A percentile compares a stretch with the other conserved stretches of the same genome.
Evolutionary conservation across 2,329 filamentous ascomycete species (phyloP).

Genomic region (Microcyclospora pomicola): DNA sequence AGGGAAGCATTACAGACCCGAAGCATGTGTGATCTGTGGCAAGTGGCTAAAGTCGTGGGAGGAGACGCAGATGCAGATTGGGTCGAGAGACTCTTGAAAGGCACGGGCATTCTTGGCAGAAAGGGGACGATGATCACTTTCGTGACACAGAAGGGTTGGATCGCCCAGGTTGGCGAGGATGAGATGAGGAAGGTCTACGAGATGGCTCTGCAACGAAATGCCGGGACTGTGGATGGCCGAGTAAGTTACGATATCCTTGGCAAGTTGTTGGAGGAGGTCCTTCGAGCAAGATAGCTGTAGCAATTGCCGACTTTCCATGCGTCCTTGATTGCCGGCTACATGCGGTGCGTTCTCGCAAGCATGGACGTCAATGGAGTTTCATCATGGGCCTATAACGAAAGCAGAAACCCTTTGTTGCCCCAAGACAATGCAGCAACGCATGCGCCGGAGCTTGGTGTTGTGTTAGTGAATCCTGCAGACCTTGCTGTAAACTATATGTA

Average conservation of each 20-base stretch:
- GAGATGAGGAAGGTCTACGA: conserved; percentile 29
- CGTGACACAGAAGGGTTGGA: conserved; percentile 31
- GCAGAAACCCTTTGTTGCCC: too few relatives aligned
- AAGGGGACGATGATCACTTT: conserved; percentile 22
- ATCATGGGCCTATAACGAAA: too few relatives aligned
- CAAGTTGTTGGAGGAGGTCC: neutral
- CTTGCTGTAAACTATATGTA: too few relatives aligned
- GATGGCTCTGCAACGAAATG: conserved; percentile 11
- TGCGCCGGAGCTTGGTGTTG: too few relatives aligned
- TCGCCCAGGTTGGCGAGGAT: conserved; percentile 26
- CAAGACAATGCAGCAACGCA: too few relatives aligned
- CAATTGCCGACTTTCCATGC: too few relatives aligned
- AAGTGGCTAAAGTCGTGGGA: conserved; percentile 28
- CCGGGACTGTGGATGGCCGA: conserved; percentile 1
- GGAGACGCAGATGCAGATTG: conserved; percentile 27
- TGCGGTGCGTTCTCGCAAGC: too few relatives aligned
- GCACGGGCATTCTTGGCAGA: conserved; percentile 23
- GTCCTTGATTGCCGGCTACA: too few relatives aligned
- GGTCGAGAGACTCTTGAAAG: conserved; percentile 31
- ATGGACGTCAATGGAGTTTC: too few relatives aligned
- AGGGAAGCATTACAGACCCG: conserved; percentile 17
- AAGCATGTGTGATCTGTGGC: conserved; percentile 24
- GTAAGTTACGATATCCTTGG: conserved; percentile 2
- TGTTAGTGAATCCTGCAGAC: too few relatives aligned
- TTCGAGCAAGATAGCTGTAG: neutral